Percentiles rank a stretch among this genome's conserved stretches.
Conservation (phyloP, 352 stramenopile genomes). For the Pythium insidiosum region DNA sequence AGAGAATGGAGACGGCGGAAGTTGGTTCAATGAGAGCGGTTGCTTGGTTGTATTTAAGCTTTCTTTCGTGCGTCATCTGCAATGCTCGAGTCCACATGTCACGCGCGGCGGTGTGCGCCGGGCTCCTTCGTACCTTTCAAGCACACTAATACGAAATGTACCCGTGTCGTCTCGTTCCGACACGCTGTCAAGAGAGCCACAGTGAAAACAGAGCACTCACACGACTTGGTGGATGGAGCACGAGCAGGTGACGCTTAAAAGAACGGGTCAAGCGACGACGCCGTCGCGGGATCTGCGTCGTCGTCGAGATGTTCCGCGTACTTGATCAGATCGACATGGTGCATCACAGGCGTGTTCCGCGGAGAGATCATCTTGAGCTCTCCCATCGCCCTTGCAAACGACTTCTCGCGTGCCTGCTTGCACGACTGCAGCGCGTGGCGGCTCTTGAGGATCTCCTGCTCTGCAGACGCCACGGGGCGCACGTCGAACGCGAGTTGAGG, state of each 20-base stretch:
- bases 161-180: no score
- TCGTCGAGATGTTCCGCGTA: slow-evolving; percentile 76
- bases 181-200: no score
- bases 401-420: slow-evolving; percentile 66
- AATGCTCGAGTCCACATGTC: no score
- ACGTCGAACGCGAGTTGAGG: slow-evolving; percentile 50
- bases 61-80: no score
- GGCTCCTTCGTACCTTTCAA: no score
- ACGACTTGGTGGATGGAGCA: no score
- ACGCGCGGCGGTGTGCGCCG: no score
- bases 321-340: slow-evolving; percentile 79
- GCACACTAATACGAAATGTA: no score
- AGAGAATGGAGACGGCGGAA: no score
- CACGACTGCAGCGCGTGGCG: slow-evolving; percentile 58
- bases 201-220: no score
- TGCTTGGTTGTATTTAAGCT: no score
- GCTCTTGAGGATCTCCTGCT: slow-evolving; percentile 61
- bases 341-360: slow-evolving; percentile 67
- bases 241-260: slow-evolving; percentile 32
- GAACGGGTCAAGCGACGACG: slow-evolving; percentile 40
- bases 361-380: slow-evolving; percentile 72
- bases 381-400: slow-evolving; percentile 70
- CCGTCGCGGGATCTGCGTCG: slow-evolving; percentile 24
- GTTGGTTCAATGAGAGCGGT: no score
- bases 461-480: slow-evolving; percentile 43